Evolutionary conservation across 768 basidiomycete genomes (phyloP).

Genomic region (Cantharellus cinnabarinus): DNA sequence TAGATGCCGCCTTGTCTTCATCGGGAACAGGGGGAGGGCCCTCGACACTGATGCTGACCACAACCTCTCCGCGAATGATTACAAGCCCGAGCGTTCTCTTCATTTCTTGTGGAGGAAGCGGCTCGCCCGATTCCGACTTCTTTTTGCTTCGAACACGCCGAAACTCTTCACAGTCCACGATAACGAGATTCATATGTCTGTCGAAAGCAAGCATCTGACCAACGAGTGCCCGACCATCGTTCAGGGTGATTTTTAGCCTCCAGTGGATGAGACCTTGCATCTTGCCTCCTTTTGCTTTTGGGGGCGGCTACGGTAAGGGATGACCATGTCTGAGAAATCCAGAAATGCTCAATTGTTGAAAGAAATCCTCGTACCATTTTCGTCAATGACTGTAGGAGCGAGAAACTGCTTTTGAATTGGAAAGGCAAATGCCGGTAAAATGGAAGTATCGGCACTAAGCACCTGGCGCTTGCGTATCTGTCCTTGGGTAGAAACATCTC

Average conservation of each 20-base stretch:
- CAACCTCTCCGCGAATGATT: constrained; percentile 87
- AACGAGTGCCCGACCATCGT: constrained; percentile 85
- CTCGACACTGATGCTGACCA: constrained; percentile 87
- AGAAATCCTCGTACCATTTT: too few relatives aligned
- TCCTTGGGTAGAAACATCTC: too few relatives aligned
- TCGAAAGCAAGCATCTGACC: constrained; percentile 99
- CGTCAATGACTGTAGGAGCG: too few relatives aligned
- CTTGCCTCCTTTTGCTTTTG: constrained; percentile 94
- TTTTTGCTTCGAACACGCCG: constrained; percentile 82
- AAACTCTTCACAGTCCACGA: constrained; percentile 98
- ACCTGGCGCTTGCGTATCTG: too few relatives aligned
- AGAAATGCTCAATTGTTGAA: too few relatives aligned
- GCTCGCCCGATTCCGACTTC: constrained; percentile 40
- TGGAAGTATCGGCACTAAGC: too few relatives aligned
- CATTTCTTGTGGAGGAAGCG: constrained; percentile 45
- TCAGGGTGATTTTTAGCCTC: constrained; percentile 90
- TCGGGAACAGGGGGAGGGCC: constrained; percentile 83
- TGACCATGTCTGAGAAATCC: too few relatives aligned
- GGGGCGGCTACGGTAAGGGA: constrained; percentile 42
- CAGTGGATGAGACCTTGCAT: constrained; percentile 97
- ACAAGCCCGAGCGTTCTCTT: constrained; percentile 93
- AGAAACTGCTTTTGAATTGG: too few relatives aligned
- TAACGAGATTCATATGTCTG: constrained; percentile 97
- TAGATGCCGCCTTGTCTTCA: constrained; percentile 39
- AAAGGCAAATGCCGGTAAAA: too few relatives aligned